A percentile compares a stretch with the other conserved stretches of the same genome.
Evolutionary conservation across 495 filamentous ascomycete species (phyloP).

Genomic region (Apiosordaria backusii): DNA sequence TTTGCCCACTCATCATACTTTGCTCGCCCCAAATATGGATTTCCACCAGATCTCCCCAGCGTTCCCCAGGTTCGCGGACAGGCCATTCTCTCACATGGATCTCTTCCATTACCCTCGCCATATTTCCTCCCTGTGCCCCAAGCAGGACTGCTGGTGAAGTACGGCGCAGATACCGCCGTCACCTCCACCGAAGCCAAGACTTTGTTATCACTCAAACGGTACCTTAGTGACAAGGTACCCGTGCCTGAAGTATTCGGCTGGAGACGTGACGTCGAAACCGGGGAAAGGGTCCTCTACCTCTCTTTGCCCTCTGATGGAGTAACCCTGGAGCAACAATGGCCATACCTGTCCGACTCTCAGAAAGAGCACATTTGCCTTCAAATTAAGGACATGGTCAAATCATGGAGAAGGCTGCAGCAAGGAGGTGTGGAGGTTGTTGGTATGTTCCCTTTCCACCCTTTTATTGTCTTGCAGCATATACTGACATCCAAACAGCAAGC

Average conservation of each 20-base stretch:
- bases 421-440: conserved; percentile 14
- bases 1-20: conserved; percentile 29
- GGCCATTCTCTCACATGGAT: background rate
- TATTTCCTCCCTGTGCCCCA: conserved; percentile 6
- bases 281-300: conserved; percentile 20
- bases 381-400: conserved; percentile 9
- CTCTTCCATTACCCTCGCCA: background rate
- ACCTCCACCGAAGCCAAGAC: conserved; percentile 16
- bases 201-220: conserved; percentile 3
- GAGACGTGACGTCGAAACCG: conserved; percentile 14
- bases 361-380: conserved; percentile 10
- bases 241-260: conserved; percentile 27
- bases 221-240: background rate
- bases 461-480: background rate
- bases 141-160: conserved; percentile 17
- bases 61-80: conserved; percentile 13
- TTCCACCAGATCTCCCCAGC: conserved; percentile 17
- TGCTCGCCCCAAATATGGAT: background rate
- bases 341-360: conserved; percentile 5
- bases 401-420: conserved; percentile 17
- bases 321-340: conserved; percentile 14
- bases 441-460: background rate
- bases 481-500: conserved; percentile 16
- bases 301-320: conserved; percentile 8
- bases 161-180: conserved; percentile 10